A percentile compares a stretch with the other conserved stretches of the same genome.
phyloP scores from a whole-genome alignment of 1,284 basidiomycete genomes.

The Cerrena zonata region DNA sequence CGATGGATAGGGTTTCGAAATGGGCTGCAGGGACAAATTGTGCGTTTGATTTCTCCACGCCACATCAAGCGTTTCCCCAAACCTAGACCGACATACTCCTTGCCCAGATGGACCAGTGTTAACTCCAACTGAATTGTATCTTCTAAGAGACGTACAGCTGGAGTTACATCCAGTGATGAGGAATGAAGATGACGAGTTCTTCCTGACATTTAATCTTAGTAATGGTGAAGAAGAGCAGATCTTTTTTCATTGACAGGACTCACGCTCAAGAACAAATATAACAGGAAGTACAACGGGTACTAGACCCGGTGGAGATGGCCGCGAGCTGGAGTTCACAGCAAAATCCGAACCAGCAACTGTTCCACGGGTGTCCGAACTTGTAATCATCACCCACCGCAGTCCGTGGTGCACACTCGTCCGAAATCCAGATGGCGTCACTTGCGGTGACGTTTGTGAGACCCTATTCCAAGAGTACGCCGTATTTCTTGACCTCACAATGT shows the following conservation, averaged over 20 bases:
- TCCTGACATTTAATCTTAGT: slow-evolving; percentile 65
- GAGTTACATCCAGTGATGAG: slow-evolving; percentile 68
- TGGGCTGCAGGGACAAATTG: slow-evolving; percentile 23
- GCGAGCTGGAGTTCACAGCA: slow-evolving; percentile 55
- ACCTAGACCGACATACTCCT: neutral
- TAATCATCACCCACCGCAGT: slow-evolving; percentile 64
- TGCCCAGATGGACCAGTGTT: slow-evolving; percentile 72
- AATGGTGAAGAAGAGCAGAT: slow-evolving; percentile 42
- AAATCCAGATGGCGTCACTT: slow-evolving; percentile 67
- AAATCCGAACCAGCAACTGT: slow-evolving; percentile 76
- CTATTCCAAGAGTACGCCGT: slow-evolving; percentile 66
- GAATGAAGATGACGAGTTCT: slow-evolving; percentile 43
- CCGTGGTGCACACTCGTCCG: slow-evolving; percentile 77
- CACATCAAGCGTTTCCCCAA: neutral
- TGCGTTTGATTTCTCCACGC: neutral
- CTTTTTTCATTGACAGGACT: too few species aligned
- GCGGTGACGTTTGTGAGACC: slow-evolving; percentile 59
- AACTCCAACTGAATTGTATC: slow-evolving; percentile 68
- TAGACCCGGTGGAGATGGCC: slow-evolving; percentile 33
- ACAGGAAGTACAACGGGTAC: neutral
- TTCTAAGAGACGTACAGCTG: slow-evolving; percentile 54
- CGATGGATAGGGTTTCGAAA: slow-evolving; percentile 22
- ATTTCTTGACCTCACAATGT: neutral
- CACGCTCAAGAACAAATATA: too few species aligned
- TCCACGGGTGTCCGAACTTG: slow-evolving; percentile 67